Evolutionary conservation across 192 early-diverging fungal species (phyloP).

Genomic region (Gaertneriomyces sp.): DNA sequence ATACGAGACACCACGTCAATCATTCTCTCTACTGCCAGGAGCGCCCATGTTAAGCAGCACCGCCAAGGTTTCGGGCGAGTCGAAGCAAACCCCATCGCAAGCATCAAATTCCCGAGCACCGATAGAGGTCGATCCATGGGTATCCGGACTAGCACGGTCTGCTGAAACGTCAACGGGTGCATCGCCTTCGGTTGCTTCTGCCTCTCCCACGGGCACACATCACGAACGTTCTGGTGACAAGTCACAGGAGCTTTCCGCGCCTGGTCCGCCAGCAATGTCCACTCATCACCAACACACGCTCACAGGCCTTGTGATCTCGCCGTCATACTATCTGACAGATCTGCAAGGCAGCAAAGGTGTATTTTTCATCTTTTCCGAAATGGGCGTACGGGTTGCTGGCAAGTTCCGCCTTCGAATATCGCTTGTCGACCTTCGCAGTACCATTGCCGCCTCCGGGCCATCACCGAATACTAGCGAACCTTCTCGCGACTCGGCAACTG

Average conservation of each 20-base stretch:
- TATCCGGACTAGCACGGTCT: neutral
- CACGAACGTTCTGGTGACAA: neutral
- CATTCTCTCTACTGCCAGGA: neutral
- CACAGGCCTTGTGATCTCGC: slow-evolving; percentile 17
- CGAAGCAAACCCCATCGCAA: neutral
- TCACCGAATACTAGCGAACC: neutral
- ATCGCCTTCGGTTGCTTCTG: neutral
- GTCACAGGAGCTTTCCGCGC: slow-evolving; percentile 1
- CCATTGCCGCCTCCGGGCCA: neutral
- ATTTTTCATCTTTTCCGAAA: slow-evolving; percentile 39
- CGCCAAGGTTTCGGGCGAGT: neutral
- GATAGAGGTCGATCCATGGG: neutral
- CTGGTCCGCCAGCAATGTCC: neutral
- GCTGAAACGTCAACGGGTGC: neutral
- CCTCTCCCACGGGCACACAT: neutral
- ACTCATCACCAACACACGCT: slow-evolving; percentile 15
- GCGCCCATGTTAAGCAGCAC: slow-evolving; percentile 2
- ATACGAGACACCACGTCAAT: slow-evolving; percentile 1
- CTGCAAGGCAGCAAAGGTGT: slow-evolving; percentile 26
- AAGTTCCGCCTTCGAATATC: slow-evolving; percentile 28
- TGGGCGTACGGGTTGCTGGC: slow-evolving; percentile 32
- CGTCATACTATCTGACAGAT: slow-evolving; percentile 26
- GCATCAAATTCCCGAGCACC: neutral
- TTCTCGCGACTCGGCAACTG: slow-evolving; percentile 1
- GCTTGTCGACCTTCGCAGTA: neutral